A percentile compares a stretch with the other conserved stretches of the same genome.
Evolutionary conservation across 2,329 filamentous ascomycete genomes (phyloP).

Genomic region (Parafenestella ontariensis): DNA sequence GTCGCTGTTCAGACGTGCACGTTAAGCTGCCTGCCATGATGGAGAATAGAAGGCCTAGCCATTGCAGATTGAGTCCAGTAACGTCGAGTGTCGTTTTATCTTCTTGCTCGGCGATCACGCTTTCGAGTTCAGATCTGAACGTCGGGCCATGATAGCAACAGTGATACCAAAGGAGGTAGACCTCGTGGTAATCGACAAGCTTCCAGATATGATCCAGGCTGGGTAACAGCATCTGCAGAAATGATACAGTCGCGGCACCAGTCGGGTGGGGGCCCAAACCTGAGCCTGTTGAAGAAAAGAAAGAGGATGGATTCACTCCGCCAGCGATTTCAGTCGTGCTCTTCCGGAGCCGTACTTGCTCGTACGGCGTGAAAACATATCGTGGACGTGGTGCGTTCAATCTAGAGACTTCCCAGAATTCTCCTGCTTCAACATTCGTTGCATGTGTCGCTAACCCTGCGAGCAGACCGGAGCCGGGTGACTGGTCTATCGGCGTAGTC

Average conservation of each 20-base stretch:
- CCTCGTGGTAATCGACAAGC: neutral
- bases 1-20: conserved; percentile 42
- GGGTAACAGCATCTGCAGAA: neutral
- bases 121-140: conserved; percentile 35
- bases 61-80: conserved; percentile 50
- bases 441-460: neutral
- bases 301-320: neutral
- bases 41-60: conserved; percentile 53
- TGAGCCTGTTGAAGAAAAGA: neutral
- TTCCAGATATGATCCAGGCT: neutral
- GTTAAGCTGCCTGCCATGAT: conserved; percentile 52
- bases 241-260: neutral
- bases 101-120: conserved; percentile 9
- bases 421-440: neutral
- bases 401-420: neutral
- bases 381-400: neutral
- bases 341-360: neutral
- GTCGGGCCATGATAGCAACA: neutral
- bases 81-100: conserved; percentile 31
- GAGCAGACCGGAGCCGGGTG: neutral
- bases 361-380: neutral
- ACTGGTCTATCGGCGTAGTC: neutral
- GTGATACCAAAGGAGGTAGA: neutral
- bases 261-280: neutral
- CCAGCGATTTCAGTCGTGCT: neutral